Base-by-base conservation (phyloP, 345 rosid genomes). In the Salix caprea region DNA sequence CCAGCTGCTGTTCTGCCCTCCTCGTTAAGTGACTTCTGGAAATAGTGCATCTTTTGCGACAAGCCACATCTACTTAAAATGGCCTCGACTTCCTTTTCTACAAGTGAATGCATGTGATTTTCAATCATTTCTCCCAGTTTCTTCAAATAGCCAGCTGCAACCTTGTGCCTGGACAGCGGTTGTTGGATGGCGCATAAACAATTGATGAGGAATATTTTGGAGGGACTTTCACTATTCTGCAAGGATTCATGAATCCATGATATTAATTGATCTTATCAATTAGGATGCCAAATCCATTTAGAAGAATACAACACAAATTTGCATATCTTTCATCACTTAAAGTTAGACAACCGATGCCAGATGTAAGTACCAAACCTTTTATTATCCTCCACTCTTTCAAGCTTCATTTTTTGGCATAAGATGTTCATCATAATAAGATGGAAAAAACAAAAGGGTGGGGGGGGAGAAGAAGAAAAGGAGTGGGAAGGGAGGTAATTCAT, bases 191-290 rank as follows among this genome's bases (percentile, higher is more conserved):
- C 91, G 71, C 90, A 90, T 75, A 93, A 69, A 82, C 98, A 93
- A 86, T 96, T 96, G 87, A 96, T 85, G 76, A 96, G 96, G 91
- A 96, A 96, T 62, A 96, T 90, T 80, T 91, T 91, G 30, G 98
- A 85, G 9, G 99, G 94, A 69, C 88, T 88, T 85, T 91, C 96
- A 1, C 84, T 88, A 80, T 88, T 92, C 99, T 93, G 92, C 86
- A 83, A 42, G 10, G 36, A 13, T 14, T 14, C 50, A 46, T 12
- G 82, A 54, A 18, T 52, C 28, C 37, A 72, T n/a, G 37, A 65
- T 60, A 65, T 61, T 40, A 40, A 2, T 40, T 40, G 1, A 40
- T 40, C 10, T 10, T 28, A 50, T 37, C 52, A 58, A 67, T 46
- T 46, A 46, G 18, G 50, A 77, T 48, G 62, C 66, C 62, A 74